A percentile compares a stretch with the other conserved stretches of the same genome.
These are phyloP conservation scores for Hippophae tibetana DNA, from an alignment of 306 rosid genomes.

Conservation along the genomic window DNA sequence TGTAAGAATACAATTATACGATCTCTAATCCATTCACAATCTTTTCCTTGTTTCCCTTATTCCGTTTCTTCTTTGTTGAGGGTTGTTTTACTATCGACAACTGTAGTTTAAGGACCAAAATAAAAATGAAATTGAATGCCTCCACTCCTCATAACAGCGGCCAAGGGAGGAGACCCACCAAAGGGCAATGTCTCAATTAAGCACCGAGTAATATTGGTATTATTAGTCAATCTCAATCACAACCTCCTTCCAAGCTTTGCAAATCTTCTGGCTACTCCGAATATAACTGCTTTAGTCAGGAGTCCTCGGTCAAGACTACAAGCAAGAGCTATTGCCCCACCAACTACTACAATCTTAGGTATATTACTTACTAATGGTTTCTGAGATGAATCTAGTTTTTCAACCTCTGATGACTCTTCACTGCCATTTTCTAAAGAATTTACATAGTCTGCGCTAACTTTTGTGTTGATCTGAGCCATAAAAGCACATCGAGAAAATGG, in stretches of 20 bases:
- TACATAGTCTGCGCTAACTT: slow-evolving; percentile 50
- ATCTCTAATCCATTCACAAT: slow-evolving; percentile 10
- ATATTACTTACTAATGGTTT: slow-evolving; percentile 53
- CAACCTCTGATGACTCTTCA: slow-evolving; percentile 24
- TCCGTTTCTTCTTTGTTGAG: slow-evolving; percentile 1
- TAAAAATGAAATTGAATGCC: no score
- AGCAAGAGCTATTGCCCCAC: slow-evolving; percentile 80
- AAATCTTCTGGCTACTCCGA: slow-evolving; percentile 85
- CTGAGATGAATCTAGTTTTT: slow-evolving; percentile 29
- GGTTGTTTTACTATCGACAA: not conserved
- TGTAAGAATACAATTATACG: slow-evolving; percentile 17
- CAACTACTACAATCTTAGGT: slow-evolving; percentile 62
- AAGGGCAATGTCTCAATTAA: slow-evolving; percentile 22
- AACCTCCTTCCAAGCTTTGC: slow-evolving; percentile 68
- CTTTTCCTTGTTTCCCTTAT: not conserved
- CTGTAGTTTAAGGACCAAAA: no score
- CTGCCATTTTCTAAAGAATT: slow-evolving; percentile 41
- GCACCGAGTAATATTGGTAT: slow-evolving; percentile 10
- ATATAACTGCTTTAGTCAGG: slow-evolving; percentile 76
- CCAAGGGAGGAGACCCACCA: slow-evolving; percentile 23
- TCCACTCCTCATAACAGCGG: slow-evolving; percentile 11
- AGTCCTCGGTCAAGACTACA: slow-evolving; percentile 82
- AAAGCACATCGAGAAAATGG: slow-evolving; percentile 51
- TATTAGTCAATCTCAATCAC: slow-evolving; percentile 23
- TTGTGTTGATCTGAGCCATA: slow-evolving; percentile 66